phyloP scores from a whole-genome alignment of 1,284 basidiomycete genomes.

The Boletus calvinii region DNA sequence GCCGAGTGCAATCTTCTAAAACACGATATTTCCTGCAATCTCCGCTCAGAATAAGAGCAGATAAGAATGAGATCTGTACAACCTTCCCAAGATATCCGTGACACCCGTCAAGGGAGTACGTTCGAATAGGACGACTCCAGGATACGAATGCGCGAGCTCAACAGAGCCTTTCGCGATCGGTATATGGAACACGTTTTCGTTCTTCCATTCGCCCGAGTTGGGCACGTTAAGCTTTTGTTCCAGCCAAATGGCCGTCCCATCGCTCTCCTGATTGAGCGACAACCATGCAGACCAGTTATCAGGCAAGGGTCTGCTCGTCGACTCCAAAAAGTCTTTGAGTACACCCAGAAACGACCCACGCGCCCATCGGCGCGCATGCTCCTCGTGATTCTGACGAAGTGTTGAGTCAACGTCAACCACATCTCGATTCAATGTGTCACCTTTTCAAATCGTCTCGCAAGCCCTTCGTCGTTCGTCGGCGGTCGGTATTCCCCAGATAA shows the following conservation, averaged over 20 bases:
- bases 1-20: constrained; percentile 66
- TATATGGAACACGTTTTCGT: constrained; percentile 59
- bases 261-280: constrained; percentile 67
- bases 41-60: constrained; percentile 6
- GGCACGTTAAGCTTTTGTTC: constrained; percentile 71
- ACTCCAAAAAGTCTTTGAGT: constrained; percentile 43
- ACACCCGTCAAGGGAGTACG: constrained; percentile 62
- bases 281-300: constrained; percentile 60
- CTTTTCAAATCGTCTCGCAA: constrained; percentile 64
- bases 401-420: constrained; percentile 8
- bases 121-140: constrained; percentile 71
- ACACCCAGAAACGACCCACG: constrained; percentile 61
- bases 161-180: constrained; percentile 27
- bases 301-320: constrained; percentile 23
- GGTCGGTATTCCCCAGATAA: constrained; percentile 47
- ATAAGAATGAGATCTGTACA: constrained; percentile 16
- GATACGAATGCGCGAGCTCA: constrained; percentile 34
- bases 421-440: constrained; percentile 38
- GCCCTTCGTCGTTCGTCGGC: constrained; percentile 60
- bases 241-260: constrained; percentile 74
- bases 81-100: constrained; percentile 66
- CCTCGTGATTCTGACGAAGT: constrained; percentile 58
- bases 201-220: constrained; percentile 56
- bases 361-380: constrained; percentile 68
- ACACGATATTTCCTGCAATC: constrained; percentile 61